Evolutionary conservation across 169 alveolate genomes (phyloP).

Genomic region (Ophryocystis elektroscirrha): DNA sequence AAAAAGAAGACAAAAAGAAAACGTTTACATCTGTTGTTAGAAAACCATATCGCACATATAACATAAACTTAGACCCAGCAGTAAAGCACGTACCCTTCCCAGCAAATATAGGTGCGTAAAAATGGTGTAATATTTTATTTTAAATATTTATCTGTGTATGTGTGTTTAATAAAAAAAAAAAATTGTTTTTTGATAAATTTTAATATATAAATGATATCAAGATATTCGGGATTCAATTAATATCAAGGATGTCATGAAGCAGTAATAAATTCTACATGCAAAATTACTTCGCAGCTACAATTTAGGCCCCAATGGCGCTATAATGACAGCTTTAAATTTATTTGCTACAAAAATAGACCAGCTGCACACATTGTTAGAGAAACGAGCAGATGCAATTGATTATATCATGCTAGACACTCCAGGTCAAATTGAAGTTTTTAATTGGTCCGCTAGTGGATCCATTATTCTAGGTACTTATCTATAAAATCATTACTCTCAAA

Average conservation of each 20-base stretch:
- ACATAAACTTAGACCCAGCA: conserved; percentile 93
- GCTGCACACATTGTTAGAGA: conserved; percentile 56
- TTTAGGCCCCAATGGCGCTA: conserved; percentile 97
- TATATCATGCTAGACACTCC: conserved; percentile 88
- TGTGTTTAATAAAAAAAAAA: conserved; percentile 9
- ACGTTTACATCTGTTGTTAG: too few species aligned
- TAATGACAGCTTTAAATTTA: conserved; percentile 79
- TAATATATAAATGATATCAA: neutral
- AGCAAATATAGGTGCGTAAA: conserved; percentile 10
- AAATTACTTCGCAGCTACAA: conserved; percentile 8
- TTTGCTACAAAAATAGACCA: conserved; percentile 82
- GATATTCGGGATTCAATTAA: conserved; percentile 87
- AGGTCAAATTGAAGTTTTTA: conserved; percentile 92
- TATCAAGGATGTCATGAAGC: conserved; percentile 78
- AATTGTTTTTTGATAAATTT: neutral
- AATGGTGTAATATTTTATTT: conserved; percentile 24
- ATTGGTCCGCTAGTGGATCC: conserved; percentile 93
- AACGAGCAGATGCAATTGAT: conserved; percentile 51
- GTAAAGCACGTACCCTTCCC: conserved; percentile 40
- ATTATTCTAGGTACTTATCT: conserved; percentile 47
- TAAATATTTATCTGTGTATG: conserved; percentile 24
- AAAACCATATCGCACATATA: conserved; percentile 68
- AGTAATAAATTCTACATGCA: conserved; percentile 27
- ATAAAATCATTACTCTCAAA: neutral
- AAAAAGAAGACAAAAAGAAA: too few species aligned